phyloP scores from a whole-genome alignment of 2,329 filamentous ascomycete genomes.

The Fusarium chlamydosporum region DNA sequence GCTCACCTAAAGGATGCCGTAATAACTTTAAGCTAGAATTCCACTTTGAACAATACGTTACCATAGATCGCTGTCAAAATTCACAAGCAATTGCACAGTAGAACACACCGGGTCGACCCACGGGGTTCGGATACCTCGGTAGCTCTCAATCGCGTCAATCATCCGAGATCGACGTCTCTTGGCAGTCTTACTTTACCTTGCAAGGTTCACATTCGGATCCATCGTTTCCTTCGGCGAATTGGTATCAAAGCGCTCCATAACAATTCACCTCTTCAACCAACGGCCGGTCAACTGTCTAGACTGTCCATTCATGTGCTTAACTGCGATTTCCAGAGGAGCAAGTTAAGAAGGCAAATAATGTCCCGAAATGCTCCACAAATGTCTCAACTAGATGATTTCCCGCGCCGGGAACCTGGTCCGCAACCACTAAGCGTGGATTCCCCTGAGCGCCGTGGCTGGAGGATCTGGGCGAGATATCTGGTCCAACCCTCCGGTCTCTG shows the following conservation, averaged over 20 bases:
- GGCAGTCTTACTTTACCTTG: neutral
- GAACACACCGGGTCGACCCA: neutral
- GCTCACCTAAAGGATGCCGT: neutral
- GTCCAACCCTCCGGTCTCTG: neutral
- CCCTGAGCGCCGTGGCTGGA: slow-evolving; percentile 4
- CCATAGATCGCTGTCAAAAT: neutral
- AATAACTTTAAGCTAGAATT: neutral
- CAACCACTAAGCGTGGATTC: slow-evolving; percentile 14
- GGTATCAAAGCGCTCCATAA: neutral
- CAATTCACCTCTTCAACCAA: neutral
- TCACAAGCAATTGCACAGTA: neutral
- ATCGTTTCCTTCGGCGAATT: neutral
- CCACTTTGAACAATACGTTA: slow-evolving; percentile 5
- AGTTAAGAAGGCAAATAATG: neutral
- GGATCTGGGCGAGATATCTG: slow-evolving; percentile 8
- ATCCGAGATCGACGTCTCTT: slow-evolving; percentile 3
- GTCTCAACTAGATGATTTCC: neutral
- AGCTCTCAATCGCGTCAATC: slow-evolving; percentile 3
- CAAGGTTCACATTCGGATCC: neutral
- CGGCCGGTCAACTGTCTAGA: neutral
- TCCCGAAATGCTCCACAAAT: neutral
- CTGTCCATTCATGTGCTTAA: neutral
- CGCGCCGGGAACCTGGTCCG: neutral
- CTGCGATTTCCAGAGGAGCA: neutral
- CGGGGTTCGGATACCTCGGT: slow-evolving; percentile 16